Evolutionary conservation across 2,329 filamentous ascomycete species (phyloP).

Genomic region (Aspergillus sp.): DNA sequence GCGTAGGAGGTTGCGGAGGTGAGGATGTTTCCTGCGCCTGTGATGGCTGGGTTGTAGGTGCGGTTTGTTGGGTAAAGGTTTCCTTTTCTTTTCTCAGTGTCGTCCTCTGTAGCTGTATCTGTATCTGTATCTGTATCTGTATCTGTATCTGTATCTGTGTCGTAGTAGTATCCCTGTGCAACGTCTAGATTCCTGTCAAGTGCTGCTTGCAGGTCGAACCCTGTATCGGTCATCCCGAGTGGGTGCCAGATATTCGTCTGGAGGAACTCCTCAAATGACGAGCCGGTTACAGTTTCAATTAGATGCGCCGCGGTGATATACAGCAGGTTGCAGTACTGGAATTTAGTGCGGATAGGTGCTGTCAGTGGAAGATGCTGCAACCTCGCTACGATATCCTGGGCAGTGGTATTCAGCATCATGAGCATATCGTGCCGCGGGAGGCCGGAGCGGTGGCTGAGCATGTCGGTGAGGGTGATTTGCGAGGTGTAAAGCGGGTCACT

Average conservation of each 20-base stretch:
- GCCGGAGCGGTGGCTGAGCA: conserved; percentile 32
- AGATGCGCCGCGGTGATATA: conserved; percentile 50
- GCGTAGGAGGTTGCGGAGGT: conserved; percentile 43
- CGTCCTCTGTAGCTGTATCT: no score
- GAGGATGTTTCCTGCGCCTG: conserved; percentile 24
- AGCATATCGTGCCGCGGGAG: conserved; percentile 25
- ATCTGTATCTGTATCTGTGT: neutral
- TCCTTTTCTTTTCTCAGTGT: no score
- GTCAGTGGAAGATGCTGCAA: conserved; percentile 48
- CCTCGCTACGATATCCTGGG: conserved; percentile 38
- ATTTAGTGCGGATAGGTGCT: conserved; percentile 42
- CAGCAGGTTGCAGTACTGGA: conserved; percentile 56
- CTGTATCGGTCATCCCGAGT: conserved; percentile 43
- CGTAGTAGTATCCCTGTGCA: conserved; percentile 25
- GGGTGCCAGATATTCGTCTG: conserved; percentile 39
- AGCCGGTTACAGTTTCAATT: conserved; percentile 45
- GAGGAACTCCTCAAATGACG: conserved; percentile 33
- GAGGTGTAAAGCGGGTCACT: conserved; percentile 21
- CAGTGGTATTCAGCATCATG: no score
- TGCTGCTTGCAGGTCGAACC: conserved; percentile 36
- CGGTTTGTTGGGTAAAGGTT: no score
- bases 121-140: no score
- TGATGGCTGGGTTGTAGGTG: neutral
- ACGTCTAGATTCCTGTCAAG: conserved; percentile 22
- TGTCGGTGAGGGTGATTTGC: conserved; percentile 31